Evolutionary conservation across 306 rosid species (phyloP), one percentile per base, ranked within the genome.

Genomic region (Quercus agrifolia): DNA sequence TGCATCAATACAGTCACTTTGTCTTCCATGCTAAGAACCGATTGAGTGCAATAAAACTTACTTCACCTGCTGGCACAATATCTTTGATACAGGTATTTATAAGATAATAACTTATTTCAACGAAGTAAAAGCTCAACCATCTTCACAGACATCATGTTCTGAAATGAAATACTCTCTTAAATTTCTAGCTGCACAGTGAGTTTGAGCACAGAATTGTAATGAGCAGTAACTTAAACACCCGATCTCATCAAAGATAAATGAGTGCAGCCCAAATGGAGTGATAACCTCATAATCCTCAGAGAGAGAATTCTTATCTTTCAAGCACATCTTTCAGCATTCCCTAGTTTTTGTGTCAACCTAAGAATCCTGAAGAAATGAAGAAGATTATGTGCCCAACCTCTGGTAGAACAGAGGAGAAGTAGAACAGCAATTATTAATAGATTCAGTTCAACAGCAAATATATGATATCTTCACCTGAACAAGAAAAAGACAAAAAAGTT

Each of bases 281-380:
- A 74, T 77, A 74, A 70, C 80, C 84, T 77, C 87, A 77, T 83
- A 74, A 83, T 78, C 62, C 71, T 75, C 80, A 71, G 79, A 83
- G 79, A 85, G 77, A 74, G 88, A 91, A 64, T 61, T 82, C 80
- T 86, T 82, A 6, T 84, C 86, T 82, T 81, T 69, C 67, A 95
- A 79, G 87, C 96, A 90, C 99, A 95, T 95, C 91, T 91, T 95
- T 88, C 98, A 77, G 98, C 99, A 95, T 95, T 88, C 98, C 99
- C 92, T 78, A 79, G 77, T 73, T 54, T 81, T 84, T 87, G 83
- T 70, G 76, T 64, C 76, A 80, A 81, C 74, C 90, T 69, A 75
- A 81, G 78, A 87, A 76, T 25, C 74, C 64, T 31, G 56, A 76
- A 19, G 73, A 73, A 63, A 56, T 14, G 62, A 51, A 68, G 74